Conservation (phyloP, 2,329 filamentous ascomycete species). For the Diaporthe longicolla region DNA sequence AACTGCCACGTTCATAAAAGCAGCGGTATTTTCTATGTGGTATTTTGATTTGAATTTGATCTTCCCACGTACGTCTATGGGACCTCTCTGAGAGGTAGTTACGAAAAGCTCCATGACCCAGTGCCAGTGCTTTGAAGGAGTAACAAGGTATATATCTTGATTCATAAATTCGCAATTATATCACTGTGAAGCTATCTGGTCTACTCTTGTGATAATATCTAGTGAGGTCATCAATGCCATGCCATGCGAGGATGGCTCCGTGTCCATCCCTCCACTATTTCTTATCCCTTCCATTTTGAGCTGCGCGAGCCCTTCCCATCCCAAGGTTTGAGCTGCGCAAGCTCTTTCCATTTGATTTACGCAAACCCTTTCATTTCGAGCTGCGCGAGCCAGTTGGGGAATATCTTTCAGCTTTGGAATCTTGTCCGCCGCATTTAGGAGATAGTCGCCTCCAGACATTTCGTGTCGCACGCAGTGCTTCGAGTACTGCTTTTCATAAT, state of each 20-base stretch:
- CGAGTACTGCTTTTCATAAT: not conserved
- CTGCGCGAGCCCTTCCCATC: no score
- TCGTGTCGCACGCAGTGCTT: not conserved
- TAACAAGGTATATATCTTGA: no score
- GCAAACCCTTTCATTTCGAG: not conserved
- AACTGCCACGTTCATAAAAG: no score
- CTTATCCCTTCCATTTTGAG: not conserved
- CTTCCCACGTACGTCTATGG: no score
- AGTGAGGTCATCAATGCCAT: not conserved
- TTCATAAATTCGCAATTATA: no score
- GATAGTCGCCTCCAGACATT: slow-evolving; percentile 9
- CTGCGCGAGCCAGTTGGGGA: not conserved
- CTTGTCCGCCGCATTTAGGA: not conserved
- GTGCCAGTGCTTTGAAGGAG: not conserved
- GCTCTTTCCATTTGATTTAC: no score
- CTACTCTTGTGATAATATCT: not conserved
- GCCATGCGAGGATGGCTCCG: not conserved
- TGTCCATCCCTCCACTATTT: not conserved
- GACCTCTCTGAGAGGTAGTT: no score
- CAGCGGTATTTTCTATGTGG: no score
- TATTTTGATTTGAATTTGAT: no score
- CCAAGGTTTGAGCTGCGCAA: not conserved
- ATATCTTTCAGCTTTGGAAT: not conserved
- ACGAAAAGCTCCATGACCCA: no score
- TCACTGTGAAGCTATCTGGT: slow-evolving; percentile 9